These are phyloP conservation scores for Psilocybe sp. DNA, from an alignment of 768 basidiomycete genomes.

Conservation along the genomic window DNA sequence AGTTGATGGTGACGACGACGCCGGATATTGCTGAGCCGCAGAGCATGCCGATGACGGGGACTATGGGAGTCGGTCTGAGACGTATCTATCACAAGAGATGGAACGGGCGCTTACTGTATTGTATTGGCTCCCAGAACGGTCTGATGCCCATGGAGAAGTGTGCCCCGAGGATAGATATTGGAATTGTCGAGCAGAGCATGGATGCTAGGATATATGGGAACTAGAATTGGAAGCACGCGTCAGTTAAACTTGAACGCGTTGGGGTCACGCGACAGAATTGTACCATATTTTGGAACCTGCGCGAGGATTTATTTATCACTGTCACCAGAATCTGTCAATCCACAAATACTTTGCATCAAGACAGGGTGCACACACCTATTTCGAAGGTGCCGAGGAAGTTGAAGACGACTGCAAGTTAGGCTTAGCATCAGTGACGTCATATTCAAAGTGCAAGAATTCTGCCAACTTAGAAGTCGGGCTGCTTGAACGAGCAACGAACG, in stretches of 20 bases:
- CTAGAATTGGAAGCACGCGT: conserved; percentile 26
- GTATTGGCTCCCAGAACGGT: conserved; percentile 83
- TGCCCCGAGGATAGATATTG: conserved; percentile 74
- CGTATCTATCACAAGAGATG: neutral
- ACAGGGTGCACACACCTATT: conserved; percentile 46
- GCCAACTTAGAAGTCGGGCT: no score
- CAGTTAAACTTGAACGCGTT: neutral
- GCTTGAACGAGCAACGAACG: no score
- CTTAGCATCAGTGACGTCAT: neutral
- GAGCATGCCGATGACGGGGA: conserved; percentile 85
- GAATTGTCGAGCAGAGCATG: conserved; percentile 73
- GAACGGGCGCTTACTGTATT: conserved; percentile 55
- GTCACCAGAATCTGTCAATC: neutral
- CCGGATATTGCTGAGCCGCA: conserved; percentile 78
- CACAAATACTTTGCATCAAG: neutral
- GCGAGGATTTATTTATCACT: conserved; percentile 80
- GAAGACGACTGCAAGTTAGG: conserved; percentile 46
- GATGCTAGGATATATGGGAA: conserved; percentile 64
- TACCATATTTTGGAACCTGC: conserved; percentile 75
- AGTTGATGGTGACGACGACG: conserved; percentile 67
- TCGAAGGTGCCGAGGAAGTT: conserved; percentile 79
- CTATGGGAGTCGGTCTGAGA: conserved; percentile 30
- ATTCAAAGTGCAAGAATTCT: neutral
- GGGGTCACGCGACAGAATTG: neutral
- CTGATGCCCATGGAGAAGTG: conserved; percentile 71